phyloP scores from a whole-genome alignment of 352 stramenopile species.

The Globisporangium iwayamae region DNA sequence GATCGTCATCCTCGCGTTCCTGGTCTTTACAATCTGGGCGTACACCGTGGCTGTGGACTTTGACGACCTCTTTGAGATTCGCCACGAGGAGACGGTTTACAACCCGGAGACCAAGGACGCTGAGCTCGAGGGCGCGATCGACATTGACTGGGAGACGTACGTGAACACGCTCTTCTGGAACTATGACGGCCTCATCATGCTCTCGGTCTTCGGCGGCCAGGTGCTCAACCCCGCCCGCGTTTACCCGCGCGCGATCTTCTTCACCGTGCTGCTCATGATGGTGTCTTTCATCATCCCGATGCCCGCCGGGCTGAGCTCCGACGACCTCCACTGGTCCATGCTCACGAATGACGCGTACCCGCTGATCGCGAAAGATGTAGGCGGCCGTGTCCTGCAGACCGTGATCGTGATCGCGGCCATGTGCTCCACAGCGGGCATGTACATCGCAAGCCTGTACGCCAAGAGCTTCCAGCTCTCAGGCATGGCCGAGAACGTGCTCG shows the following conservation, averaged over 20 bases:
- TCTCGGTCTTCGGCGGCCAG: conserved; percentile 89
- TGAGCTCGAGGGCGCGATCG: conserved; percentile 24
- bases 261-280: conserved; percentile 69
- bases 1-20: conserved; percentile 38
- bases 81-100: conserved; percentile 24
- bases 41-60: conserved; percentile 22
- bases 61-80: conserved; percentile 42
- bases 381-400: conserved; percentile 61
- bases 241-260: conserved; percentile 85
- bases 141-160: conserved; percentile 76
- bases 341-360: conserved; percentile 80
- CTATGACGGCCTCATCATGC: conserved; percentile 92
- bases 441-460: conserved; percentile 72
- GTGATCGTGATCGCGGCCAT: conserved; percentile 76
- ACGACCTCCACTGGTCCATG: conserved; percentile 16
- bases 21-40: conserved; percentile 47
- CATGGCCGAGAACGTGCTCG: conserved; percentile 70
- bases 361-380: conserved; percentile 59
- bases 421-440: conserved; percentile 82
- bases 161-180: conserved; percentile 97
- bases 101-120: conserved; percentile 17
- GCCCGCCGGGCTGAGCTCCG: conserved; percentile 37
- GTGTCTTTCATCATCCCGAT: conserved; percentile 88
- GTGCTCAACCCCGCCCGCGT: conserved; percentile 77
- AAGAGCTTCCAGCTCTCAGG: conserved; percentile 77